Evolutionary conservation across 352 stramenopile species (phyloP).

Genomic region (Lagenidium sp.): DNA sequence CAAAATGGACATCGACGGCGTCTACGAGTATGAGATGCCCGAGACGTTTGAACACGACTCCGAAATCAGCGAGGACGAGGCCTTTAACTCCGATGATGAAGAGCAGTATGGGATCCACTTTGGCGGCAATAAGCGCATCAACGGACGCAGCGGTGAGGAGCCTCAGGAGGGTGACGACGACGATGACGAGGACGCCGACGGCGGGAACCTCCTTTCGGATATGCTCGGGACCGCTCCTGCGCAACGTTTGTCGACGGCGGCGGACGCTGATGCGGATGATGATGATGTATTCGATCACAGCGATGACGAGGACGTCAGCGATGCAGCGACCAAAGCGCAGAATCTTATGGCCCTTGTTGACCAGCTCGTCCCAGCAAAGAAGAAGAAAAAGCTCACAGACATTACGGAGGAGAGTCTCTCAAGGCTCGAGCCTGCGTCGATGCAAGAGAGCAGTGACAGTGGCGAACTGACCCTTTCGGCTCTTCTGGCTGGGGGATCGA

Average conservation of each 20-base stretch:
- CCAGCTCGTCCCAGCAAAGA: constrained; percentile 30
- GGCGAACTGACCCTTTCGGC: constrained; percentile 32
- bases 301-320: constrained; percentile 33
- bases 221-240: constrained; percentile 54
- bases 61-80: constrained; percentile 91
- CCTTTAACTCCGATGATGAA: constrained; percentile 94
- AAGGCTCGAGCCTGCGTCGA: constrained; percentile 15
- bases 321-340: constrained; percentile 26
- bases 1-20: constrained; percentile 66
- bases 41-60: constrained; percentile 84
- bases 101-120: constrained; percentile 85
- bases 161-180: constrained; percentile 15
- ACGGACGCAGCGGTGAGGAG: constrained; percentile 10
- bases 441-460: background rate
- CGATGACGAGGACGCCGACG: constrained; percentile 36
- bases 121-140: constrained; percentile 9
- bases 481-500: constrained; percentile 19
- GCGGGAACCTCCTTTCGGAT: constrained; percentile 66
- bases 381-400: constrained; percentile 38
- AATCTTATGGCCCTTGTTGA: constrained; percentile 44
- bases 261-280: constrained; percentile 19
- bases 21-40: constrained; percentile 78
- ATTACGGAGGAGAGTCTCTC: constrained; percentile 28
- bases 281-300: constrained; percentile 20
- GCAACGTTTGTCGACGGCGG: constrained; percentile 37